Percentiles rank a stretch among this genome's conserved stretches.
Evolutionary conservation across 2,329 filamentous ascomycete species (phyloP).

Genomic region (Botrytis elliptica): DNA sequence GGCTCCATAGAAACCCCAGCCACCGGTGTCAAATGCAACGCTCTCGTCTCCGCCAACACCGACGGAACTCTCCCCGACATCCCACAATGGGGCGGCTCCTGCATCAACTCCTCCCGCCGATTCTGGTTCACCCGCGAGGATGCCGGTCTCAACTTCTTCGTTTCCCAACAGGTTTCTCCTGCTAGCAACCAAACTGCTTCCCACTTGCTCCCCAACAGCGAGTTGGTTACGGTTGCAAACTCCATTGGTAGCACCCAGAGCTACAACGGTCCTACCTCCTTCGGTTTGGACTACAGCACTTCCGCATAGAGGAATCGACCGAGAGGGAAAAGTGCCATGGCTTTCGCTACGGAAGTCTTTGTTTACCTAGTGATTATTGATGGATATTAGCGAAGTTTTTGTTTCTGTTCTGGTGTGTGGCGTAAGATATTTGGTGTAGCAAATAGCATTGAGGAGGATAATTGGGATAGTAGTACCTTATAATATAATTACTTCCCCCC

Average conservation of each 20-base stretch:
- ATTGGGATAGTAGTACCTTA: neutral
- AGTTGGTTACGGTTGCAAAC: accelerated
- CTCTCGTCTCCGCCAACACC: accelerated
- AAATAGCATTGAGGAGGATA: neutral
- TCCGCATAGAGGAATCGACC: neutral
- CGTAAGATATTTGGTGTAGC: neutral
- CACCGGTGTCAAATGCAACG: neutral
- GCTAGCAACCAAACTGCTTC: neutral
- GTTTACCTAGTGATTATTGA: neutral
- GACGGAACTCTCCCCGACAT: neutral
- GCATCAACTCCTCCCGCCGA: neutral
- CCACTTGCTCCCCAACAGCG: neutral
- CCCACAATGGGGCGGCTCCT: neutral
- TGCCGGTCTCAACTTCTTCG: neutral
- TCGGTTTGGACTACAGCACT: neutral
- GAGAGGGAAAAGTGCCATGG: neutral
- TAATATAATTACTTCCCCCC: neutral
- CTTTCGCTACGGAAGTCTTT: neutral
- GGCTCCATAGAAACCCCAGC: neutral
- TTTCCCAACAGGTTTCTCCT: neutral
- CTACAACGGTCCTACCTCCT: neutral
- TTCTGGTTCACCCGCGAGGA: neutral
- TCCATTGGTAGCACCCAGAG: neutral
- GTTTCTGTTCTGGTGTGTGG: neutral
- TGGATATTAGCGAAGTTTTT: neutral